phyloP scores from a whole-genome alignment of 2,329 filamentous ascomycete species.

The Colletotrichum sp. region DNA sequence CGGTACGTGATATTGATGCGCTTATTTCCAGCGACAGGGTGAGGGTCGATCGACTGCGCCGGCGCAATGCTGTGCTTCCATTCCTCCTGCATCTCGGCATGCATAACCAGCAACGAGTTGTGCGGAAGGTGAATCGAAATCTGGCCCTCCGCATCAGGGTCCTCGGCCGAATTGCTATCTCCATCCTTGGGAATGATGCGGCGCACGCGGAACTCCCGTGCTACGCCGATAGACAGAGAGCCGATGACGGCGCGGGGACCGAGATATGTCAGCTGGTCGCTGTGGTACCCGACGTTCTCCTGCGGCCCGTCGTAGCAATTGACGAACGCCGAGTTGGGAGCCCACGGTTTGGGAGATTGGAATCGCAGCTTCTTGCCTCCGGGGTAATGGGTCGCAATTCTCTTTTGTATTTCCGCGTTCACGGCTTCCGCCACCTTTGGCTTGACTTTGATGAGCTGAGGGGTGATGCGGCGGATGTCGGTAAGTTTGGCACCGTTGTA shows the following conservation, averaged over 20 bases:
- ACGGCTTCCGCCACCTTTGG: slow-evolving; percentile 75
- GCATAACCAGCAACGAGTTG: slow-evolving; percentile 94
- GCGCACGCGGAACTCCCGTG: slow-evolving; percentile 90
- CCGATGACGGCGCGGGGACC: slow-evolving; percentile 90
- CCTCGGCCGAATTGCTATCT: slow-evolving; percentile 41
- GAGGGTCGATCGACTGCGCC: slow-evolving; percentile 78
- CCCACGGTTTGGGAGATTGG: slow-evolving; percentile 77
- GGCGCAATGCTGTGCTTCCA: slow-evolving; percentile 92
- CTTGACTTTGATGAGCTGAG: slow-evolving; percentile 74
- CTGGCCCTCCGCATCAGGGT: slow-evolving; percentile 76
- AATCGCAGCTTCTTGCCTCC: slow-evolving; percentile 75
- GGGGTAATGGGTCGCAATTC: slow-evolving; percentile 73
- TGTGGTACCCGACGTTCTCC: slow-evolving; percentile 89
- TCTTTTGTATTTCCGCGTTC: slow-evolving; percentile 75
- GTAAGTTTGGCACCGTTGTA: slow-evolving; percentile 83
- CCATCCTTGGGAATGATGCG: slow-evolving; percentile 69
- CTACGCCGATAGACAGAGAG: slow-evolving; percentile 87
- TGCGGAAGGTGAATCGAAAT: slow-evolving; percentile 94
- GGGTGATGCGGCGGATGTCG: slow-evolving; percentile 78
- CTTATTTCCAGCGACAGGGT: slow-evolving; percentile 79
- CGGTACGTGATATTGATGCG: slow-evolving; percentile 96
- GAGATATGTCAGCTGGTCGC: slow-evolving; percentile 91
- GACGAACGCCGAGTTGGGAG: slow-evolving; percentile 88
- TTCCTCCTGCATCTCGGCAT: slow-evolving; percentile 96
- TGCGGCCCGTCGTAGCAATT: slow-evolving; percentile 88